Evolutionary conservation across 2,329 filamentous ascomycete species (phyloP).

Genomic region (Aspergillus viridinutans): DNA sequence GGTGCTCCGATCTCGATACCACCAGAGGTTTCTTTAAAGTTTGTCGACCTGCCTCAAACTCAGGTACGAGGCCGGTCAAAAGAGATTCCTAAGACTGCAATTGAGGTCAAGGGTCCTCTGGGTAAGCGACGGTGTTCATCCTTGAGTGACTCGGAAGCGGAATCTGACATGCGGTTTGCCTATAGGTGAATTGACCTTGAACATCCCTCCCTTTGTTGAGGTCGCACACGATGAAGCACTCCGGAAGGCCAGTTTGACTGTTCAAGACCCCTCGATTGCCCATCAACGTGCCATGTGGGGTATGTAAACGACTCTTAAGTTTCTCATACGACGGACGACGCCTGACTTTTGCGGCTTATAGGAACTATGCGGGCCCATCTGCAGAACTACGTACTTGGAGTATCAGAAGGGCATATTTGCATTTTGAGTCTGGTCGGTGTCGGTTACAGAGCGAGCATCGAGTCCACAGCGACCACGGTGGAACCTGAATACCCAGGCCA

Average conservation of each 20-base stretch:
- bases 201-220: conserved; percentile 73
- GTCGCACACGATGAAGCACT: conserved; percentile 63
- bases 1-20: conserved; percentile 75
- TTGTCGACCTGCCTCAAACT: conserved; percentile 60
- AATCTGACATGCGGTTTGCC: conserved; percentile 11
- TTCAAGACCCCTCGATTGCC: conserved; percentile 64
- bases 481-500: conserved; percentile 69
- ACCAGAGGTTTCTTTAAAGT: conserved; percentile 70
- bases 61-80: conserved; percentile 58
- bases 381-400: conserved; percentile 84
- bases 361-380: conserved; percentile 88
- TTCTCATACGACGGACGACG: neutral
- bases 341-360: conserved; percentile 37
- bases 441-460: conserved; percentile 86
- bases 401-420: conserved; percentile 92
- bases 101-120: conserved; percentile 76
- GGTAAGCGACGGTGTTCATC: conserved; percentile 44
- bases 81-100: conserved; percentile 57
- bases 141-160: neutral
- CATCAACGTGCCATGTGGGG: conserved; percentile 96
- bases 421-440: conserved; percentile 92
- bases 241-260: conserved; percentile 62
- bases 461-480: conserved; percentile 67
- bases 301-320: conserved; percentile 40
- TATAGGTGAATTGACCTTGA: conserved; percentile 68